A percentile compares a stretch with the other conserved stretches of the same genome.
Conservation (phyloP, 2,329 filamentous ascomycete genomes). For the Chrysoporthe deuterocubensis region DNA sequence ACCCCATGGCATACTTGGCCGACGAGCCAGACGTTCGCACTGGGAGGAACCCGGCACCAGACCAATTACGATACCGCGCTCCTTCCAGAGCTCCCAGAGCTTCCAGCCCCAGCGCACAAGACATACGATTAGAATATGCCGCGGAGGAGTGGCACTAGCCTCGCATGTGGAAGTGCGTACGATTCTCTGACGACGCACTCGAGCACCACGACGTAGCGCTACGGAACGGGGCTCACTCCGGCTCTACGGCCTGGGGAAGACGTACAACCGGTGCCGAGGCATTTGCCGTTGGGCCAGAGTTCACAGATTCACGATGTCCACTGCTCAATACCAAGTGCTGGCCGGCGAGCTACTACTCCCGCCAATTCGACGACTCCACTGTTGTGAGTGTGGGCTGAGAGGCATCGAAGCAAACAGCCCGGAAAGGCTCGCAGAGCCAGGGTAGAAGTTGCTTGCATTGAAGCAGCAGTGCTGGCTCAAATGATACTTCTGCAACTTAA, state of each 20-base stretch:
- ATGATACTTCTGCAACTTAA: too few species aligned
- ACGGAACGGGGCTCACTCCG: neutral
- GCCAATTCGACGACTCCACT: neutral
- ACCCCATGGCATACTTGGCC: constrained; percentile 3
- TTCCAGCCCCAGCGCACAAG: neutral
- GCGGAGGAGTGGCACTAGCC: neutral
- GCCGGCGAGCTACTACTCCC: neutral
- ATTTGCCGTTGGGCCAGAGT: neutral
- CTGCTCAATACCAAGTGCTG: neutral
- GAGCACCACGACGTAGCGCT: neutral
- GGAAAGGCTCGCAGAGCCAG: neutral
- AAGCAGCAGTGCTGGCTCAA: neutral
- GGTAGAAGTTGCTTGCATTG: neutral
- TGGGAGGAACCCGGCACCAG: neutral
- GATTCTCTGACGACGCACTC: neutral
- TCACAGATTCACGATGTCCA: neutral
- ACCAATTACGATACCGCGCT: neutral
- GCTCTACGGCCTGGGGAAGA: neutral
- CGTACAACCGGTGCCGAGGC: neutral
- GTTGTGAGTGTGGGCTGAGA: too few species aligned
- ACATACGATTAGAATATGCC: neutral
- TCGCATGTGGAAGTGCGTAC: neutral
- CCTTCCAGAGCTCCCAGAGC: neutral
- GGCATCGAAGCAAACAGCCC: neutral
- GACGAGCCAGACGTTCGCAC: constrained; percentile 10